Base-by-base conservation (phyloP, 352 stramenopile species). In the Phytophthora tubulina region DNA sequence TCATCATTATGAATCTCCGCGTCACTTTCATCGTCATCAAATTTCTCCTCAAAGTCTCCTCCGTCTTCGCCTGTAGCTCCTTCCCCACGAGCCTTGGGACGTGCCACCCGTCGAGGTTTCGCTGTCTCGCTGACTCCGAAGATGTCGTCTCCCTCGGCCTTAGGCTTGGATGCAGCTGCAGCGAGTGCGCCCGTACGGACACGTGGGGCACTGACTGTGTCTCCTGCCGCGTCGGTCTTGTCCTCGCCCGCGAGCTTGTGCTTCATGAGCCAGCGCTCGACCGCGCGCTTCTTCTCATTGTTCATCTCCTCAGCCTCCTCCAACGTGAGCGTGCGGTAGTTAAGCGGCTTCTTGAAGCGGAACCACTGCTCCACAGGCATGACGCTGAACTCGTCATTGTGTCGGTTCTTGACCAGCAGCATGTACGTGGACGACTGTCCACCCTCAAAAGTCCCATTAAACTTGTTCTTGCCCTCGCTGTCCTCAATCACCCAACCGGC, bases 341-440 rank as follows among this genome's bases (percentile, higher is more conserved):
- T 89, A 0, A 96, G 71, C 30, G 89, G 89, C 75, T 96, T 96
- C 78, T 96, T 96, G 74, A 96, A 96, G 48, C 89, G 87, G 71
- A 96, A 96, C 89, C 89, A 96, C 61, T 96, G 87, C 72, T 96
- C 89, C 56, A 96, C 83, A 9, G 89, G 86, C 60, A 96, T 93
- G 44, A 95, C 85, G 57, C 85, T 93, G 68, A 96, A 96, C 75
- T 96, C 89, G 73, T 95, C 86, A 58, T 93, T 94, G 78, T 94
- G 86, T 38, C 86, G 89, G 66, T 93, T 94, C 78, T 94, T 94
- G 36, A 94, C 82, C 76, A 96, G 79, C 50, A 96, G 73, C 79
- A 93, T 94, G 75, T 96, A 96, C 75, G 86, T 93, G 45, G 87
- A 95, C 62, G 81, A 81, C 71, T 95, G 87, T 7, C 89, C 89